Conservation (phyloP, 129 eudicot species). For the Calendula officinalis region DNA sequence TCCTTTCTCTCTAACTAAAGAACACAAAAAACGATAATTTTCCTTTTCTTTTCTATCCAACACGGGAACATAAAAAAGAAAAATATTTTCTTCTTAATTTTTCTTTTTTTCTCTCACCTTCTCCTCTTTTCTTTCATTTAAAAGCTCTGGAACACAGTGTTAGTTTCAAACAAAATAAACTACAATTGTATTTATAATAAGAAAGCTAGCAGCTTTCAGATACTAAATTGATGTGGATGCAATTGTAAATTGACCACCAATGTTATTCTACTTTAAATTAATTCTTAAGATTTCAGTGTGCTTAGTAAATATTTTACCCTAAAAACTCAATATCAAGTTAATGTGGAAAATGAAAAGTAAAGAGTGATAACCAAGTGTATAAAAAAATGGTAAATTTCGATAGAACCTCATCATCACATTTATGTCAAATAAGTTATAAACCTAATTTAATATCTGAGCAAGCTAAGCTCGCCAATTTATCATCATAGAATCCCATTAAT, state of each 20-base stretch:
- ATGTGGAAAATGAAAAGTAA: background rate
- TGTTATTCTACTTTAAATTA: background rate
- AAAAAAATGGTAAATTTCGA: background rate
- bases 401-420: background rate
- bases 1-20: too few relatives aligned
- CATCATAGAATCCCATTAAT: background rate
- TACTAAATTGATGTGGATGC: background rate
- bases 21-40: too few relatives aligned
- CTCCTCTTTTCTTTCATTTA: too few relatives aligned
- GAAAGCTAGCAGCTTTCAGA: background rate
- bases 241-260: conserved; percentile 4
- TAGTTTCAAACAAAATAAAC: background rate
- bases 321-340: background rate
- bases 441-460: background rate
- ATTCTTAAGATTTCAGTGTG: background rate
- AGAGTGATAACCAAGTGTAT: conserved; percentile 7
- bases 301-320: background rate
- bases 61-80: too few relatives aligned
- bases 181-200: background rate
- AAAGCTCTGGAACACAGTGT: too few relatives aligned
- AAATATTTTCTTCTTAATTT: too few relatives aligned
- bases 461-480: conserved; percentile 2
- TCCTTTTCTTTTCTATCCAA: too few relatives aligned
- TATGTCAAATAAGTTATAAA: background rate
- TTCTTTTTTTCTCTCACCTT: too few relatives aligned